Conservation (phyloP, 1,284 basidiomycete species). For the Inonotus obliquus region DNA sequence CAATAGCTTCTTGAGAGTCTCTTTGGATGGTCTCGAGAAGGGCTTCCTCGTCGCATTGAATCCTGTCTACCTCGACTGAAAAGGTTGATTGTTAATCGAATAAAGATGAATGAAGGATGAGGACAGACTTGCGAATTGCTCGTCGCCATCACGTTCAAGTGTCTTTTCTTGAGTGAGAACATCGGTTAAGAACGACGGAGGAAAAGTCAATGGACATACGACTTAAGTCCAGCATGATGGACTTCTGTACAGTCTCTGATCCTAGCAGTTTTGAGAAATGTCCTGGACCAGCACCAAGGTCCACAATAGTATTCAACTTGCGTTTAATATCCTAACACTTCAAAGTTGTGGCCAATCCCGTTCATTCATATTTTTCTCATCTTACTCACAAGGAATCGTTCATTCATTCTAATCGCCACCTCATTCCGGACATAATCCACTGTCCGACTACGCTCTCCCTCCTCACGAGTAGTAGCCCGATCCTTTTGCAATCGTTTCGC, state of each 20-base stretch:
- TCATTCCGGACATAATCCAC: slow-evolving; percentile 94
- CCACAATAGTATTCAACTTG: slow-evolving; percentile 76
- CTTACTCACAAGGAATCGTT: slow-evolving; percentile 69
- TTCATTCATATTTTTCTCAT: background rate
- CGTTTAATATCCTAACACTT: slow-evolving; percentile 81
- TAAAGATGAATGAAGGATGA: slow-evolving; percentile 11
- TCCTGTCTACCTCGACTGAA: slow-evolving; percentile 66
- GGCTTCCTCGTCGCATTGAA: slow-evolving; percentile 76
- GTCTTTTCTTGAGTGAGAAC: slow-evolving; percentile 42
- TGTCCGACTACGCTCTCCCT: slow-evolving; percentile 57
- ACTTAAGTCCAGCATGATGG: slow-evolving; percentile 87
- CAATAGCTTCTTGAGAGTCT: slow-evolving; percentile 86
- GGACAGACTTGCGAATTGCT: slow-evolving; percentile 67
- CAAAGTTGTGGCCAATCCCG: background rate
- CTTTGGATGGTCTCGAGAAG: slow-evolving; percentile 58
- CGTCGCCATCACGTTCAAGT: slow-evolving; percentile 69
- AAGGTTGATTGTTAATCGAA: slow-evolving; percentile 7
- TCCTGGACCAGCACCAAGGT: slow-evolving; percentile 93
- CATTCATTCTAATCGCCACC: slow-evolving; percentile 86
- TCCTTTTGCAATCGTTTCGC: slow-evolving; percentile 84
- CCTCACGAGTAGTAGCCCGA: slow-evolving; percentile 58
- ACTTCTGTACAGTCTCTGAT: slow-evolving; percentile 63
- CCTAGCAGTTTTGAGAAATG: slow-evolving; percentile 87
- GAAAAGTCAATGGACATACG: slow-evolving; percentile 42
- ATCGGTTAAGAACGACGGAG: background rate